These are phyloP conservation scores for Linum trigynum DNA, from an alignment of 345 rosid species.

Conservation along the genomic window DNA sequence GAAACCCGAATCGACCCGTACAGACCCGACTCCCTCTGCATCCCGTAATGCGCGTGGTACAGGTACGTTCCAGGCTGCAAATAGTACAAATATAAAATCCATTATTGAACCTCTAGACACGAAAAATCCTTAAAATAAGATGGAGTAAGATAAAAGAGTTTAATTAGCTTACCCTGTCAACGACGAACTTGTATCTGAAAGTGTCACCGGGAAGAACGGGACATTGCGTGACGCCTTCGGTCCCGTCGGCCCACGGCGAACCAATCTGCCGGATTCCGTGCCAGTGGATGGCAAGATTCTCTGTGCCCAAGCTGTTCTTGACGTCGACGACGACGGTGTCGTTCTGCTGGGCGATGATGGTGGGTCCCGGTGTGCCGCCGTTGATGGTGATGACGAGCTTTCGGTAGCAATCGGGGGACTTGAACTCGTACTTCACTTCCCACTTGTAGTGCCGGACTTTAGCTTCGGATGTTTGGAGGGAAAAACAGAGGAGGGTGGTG, in stretches of 20 bases:
- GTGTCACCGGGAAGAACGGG: constrained; percentile 61
- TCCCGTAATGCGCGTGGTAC: constrained; percentile 71
- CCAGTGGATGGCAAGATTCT: constrained; percentile 66
- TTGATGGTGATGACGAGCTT: constrained; percentile 61
- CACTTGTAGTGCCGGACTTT: constrained; percentile 39
- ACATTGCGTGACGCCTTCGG: constrained; percentile 65
- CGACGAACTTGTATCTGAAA: constrained; percentile 50
- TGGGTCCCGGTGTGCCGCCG: constrained; percentile 54
- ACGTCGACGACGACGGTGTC: constrained; percentile 65
- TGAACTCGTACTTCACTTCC: constrained; percentile 63
- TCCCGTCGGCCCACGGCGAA: constrained; percentile 69
- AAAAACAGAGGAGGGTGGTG: background rate
- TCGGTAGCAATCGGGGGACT: constrained; percentile 48
- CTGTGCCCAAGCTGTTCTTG: constrained; percentile 47
- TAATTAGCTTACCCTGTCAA: constrained; percentile 49
- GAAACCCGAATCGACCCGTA: constrained; percentile 56
- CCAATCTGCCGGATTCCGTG: constrained; percentile 80
- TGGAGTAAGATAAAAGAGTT: background rate
- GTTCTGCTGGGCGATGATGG: constrained; percentile 49
- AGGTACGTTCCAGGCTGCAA: constrained; percentile 61
- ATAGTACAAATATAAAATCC: background rate
- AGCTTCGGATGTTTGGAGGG: constrained; percentile 22
- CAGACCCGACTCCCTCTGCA: constrained; percentile 72
- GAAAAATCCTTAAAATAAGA: too few species aligned
- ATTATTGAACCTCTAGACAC: background rate